Conservation (phyloP, 805 yeast species). For the Candida pseudoglaebosa region DNA sequence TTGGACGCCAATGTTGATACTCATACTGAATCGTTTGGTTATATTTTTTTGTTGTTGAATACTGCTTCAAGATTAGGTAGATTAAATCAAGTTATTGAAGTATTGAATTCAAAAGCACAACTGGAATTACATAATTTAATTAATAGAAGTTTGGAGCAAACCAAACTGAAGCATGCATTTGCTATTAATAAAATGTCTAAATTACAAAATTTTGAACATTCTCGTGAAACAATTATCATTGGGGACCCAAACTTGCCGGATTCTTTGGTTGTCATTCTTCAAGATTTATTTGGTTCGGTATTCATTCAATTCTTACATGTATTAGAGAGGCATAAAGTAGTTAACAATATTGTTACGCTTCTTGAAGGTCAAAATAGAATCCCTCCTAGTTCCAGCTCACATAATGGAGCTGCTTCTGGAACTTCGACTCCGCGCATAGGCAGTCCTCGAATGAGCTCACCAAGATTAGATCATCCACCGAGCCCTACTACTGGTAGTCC, state of each 20-base stretch:
- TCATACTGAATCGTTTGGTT: constrained; percentile 45
- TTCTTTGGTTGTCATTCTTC: constrained; percentile 50
- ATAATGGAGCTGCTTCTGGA: not conserved
- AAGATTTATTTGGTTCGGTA: constrained; percentile 68
- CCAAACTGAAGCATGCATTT: constrained; percentile 50
- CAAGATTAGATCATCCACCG: not conserved
- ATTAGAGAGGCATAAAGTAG: constrained; percentile 65
- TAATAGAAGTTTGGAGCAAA: constrained; percentile 60
- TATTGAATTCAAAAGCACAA: constrained; percentile 50
- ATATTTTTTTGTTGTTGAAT: constrained; percentile 49
- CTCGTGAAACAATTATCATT: constrained; percentile 16
- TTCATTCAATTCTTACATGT: constrained; percentile 60
- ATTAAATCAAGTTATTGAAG: constrained; percentile 53
- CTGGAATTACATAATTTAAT: constrained; percentile 64
- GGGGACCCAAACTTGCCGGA: constrained; percentile 39
- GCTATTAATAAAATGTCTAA: constrained; percentile 26
- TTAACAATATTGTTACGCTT: constrained; percentile 50
- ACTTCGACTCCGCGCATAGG: not conserved
- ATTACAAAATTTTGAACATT: constrained; percentile 26
- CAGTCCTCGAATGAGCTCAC: constrained; percentile 2
- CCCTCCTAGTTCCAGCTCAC: not conserved
- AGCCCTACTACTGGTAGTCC: constrained; percentile 5
- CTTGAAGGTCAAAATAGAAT: constrained; percentile 16
- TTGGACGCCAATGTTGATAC: constrained; percentile 26
- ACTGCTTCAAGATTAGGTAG: constrained; percentile 60